Conservation (phyloP, 768 basidiomycete species). For the Tricholoma saponaceum region DNA sequence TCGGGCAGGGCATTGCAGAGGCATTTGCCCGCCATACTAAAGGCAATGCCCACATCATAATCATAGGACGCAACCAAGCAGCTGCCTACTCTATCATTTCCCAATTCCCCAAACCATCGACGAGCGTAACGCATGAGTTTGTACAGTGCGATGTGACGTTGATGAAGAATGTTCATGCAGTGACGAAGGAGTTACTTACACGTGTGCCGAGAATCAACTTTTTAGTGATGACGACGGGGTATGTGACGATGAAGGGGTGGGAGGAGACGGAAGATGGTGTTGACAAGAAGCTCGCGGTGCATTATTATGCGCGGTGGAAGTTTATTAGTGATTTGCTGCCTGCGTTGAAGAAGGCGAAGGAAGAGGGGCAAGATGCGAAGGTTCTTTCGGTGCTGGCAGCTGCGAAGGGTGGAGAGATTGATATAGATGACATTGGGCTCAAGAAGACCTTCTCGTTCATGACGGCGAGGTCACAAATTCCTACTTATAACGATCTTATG, state of each 20-base stretch:
- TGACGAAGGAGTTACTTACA: slow-evolving; percentile 23
- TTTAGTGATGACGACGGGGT: slow-evolving; percentile 43
- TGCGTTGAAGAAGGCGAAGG: slow-evolving; percentile 37
- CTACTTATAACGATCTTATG: slow-evolving; percentile 54
- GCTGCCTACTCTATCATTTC: slow-evolving; percentile 46
- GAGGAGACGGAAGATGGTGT: slow-evolving; percentile 43
- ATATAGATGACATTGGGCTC: slow-evolving; percentile 48
- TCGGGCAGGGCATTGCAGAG: slow-evolving; percentile 44
- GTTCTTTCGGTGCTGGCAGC: slow-evolving; percentile 41
- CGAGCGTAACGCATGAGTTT: slow-evolving; percentile 35
- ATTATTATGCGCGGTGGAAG: slow-evolving; percentile 45
- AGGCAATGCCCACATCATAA: slow-evolving; percentile 48
- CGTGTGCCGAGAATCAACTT: slow-evolving; percentile 47
- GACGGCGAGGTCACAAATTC: slow-evolving; percentile 28
- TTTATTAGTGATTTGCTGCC: slow-evolving; percentile 46
- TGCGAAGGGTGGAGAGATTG: slow-evolving; percentile 29
- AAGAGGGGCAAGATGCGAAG: slow-evolving; percentile 44
- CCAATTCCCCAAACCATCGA: slow-evolving; percentile 30
- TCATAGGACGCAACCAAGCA: slow-evolving; percentile 48
- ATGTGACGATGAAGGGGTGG: slow-evolving; percentile 32
- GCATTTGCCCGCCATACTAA: slow-evolving; percentile 42
- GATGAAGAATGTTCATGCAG: slow-evolving; percentile 43
- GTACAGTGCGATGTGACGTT: slow-evolving; percentile 46
- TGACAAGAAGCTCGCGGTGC: slow-evolving; percentile 37
- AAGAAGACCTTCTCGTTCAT: slow-evolving; percentile 37